phyloP scores from a whole-genome alignment of 2,329 filamentous ascomycete species.

The Xylaria sp. region DNA sequence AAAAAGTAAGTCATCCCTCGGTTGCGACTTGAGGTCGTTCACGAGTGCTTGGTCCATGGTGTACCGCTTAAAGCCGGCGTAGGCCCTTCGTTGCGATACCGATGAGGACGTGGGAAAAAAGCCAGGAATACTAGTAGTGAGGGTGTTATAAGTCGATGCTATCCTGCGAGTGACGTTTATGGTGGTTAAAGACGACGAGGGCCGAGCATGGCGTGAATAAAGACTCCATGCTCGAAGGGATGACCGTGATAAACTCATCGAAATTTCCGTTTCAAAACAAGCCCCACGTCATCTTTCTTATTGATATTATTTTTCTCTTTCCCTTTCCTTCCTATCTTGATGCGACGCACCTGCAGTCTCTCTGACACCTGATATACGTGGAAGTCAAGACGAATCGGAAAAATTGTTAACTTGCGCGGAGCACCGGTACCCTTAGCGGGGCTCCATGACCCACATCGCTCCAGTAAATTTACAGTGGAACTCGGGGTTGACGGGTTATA shows the following conservation, averaged over 20 bases:
- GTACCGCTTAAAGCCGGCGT: slow-evolving; percentile 36
- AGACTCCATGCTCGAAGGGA: slow-evolving; percentile 47
- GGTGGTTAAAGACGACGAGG: slow-evolving; percentile 25
- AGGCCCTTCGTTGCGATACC: slow-evolving; percentile 23
- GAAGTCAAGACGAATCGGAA: slow-evolving; percentile 9
- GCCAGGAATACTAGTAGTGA: not conserved
- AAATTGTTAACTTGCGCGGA: slow-evolving; percentile 18
- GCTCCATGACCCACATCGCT: not conserved
- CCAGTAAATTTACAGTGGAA: not conserved
- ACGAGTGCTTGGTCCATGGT: slow-evolving; percentile 43
- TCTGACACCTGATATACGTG: slow-evolving; percentile 1
- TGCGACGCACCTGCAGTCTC: not conserved
- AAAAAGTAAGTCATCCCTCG: slow-evolving; percentile 35
- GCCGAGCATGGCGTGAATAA: slow-evolving; percentile 40
- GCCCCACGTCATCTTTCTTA: slow-evolving; percentile 29
- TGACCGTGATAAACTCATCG: slow-evolving; percentile 44
- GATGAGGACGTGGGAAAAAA: slow-evolving; percentile 8
- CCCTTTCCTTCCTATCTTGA: not conserved
- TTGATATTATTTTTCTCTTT: not conserved
- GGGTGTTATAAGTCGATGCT: slow-evolving; percentile 21
- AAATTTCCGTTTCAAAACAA: slow-evolving; percentile 30
- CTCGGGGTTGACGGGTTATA: not conserved
- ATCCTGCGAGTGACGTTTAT: not conserved
- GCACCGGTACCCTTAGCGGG: slow-evolving; percentile 8
- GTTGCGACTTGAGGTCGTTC: slow-evolving; percentile 33